Base-by-base conservation (phyloP, 345 rosid species). In the Aethionema arabicum region DNA sequence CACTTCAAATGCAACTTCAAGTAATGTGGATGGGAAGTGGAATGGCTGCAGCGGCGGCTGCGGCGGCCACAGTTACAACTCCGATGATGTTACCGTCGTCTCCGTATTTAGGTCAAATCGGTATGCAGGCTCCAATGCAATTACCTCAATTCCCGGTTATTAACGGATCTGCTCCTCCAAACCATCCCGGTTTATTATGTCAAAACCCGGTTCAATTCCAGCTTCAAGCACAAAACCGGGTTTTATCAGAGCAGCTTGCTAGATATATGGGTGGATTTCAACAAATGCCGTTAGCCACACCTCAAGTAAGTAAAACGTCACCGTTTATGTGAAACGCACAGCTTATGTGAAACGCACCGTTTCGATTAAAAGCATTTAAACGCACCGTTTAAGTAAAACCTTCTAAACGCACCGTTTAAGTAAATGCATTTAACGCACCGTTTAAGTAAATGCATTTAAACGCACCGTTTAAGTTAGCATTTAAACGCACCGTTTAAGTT, bases 21-120 rank as follows among this genome's bases (percentile, higher is more conserved):
- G 77, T 91, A 57, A 88, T 91, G 96, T 88, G 96, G 87, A 83
- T 91, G 95, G 96, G 98, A 53, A 79, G 85, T 72, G 82, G 92
- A 78, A 86, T 88, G 96, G 91, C 85, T 6, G 74, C 58, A 4
- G 55, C 73, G 4, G 73, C 73, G 1, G 73, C 74, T 0, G 68
- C 74, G 45, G 68, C 68, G 33, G 74, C 74, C 33, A 32, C 74
- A 9, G 59, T 33, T 69, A 32, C 74, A 10, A 65, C 41, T 69
- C 98, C 92, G 2, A 76, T 85, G 92, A 85, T 91, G 96, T 86
- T 91, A 72, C 92, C 91, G 44, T 72, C 80, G 56, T 32, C 74
- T 29, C 75, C 59, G 2, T 87, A 73, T 38, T 66, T 85, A 58
- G 66, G 81, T 56, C 77, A 77, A 10, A 78, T 85, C 82, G 70